A percentile compares a stretch with the other conserved stretches of the same genome.
Conservation (phyloP, 2,329 filamentous ascomycete genomes). For the Cercospora sojina region DNA sequence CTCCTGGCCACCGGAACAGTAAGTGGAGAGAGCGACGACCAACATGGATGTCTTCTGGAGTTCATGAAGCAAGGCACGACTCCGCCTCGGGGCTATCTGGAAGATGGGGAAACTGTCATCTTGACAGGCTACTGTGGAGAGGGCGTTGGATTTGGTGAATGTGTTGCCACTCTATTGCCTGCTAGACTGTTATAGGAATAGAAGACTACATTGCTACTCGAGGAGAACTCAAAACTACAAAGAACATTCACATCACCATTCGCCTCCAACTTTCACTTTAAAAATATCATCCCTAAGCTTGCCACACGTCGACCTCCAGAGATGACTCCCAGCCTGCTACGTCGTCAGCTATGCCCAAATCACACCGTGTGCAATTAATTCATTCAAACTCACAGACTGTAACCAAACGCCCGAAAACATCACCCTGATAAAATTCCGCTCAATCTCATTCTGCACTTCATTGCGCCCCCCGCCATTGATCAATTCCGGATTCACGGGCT, state of each 20-base stretch:
- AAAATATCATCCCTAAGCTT: constrained; percentile 52
- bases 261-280: constrained; percentile 55
- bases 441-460: constrained; percentile 46
- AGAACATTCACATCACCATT: constrained; percentile 37
- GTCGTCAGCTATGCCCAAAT: constrained; percentile 14
- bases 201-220: not conserved
- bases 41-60: constrained; percentile 46
- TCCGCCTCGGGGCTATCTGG: constrained; percentile 39
- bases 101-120: constrained; percentile 44
- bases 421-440: constrained; percentile 49
- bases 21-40: constrained; percentile 38
- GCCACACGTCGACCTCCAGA: constrained; percentile 54
- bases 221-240: not conserved
- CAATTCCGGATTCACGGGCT: constrained; percentile 48
- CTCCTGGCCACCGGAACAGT: constrained; percentile 46
- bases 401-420: constrained; percentile 52
- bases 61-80: constrained; percentile 41
- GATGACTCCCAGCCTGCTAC: constrained; percentile 42
- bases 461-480: constrained; percentile 43
- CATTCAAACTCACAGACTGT: constrained; percentile 45
- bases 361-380: not conserved
- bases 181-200: constrained; percentile 21
- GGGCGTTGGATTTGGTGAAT: constrained; percentile 45
- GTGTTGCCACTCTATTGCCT: constrained; percentile 39
- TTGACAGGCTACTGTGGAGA: constrained; percentile 41